Conservation (phyloP, 2,329 filamentous ascomycete genomes). For the Trichoderma sp. region DNA sequence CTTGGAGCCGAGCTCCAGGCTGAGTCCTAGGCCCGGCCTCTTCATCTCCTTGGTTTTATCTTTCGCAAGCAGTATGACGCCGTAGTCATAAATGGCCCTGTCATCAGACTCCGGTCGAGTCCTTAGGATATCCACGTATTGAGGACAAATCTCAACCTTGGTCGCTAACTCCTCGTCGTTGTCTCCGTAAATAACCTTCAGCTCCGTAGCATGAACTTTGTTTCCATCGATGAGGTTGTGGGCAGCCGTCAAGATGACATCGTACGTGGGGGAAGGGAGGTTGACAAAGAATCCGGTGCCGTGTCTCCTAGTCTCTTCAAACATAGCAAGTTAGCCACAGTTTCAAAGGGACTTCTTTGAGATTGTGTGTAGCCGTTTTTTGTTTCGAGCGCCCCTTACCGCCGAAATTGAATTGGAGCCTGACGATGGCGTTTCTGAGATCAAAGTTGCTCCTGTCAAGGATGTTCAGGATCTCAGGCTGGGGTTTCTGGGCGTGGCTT, state of each 20-base stretch:
- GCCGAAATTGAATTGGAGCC: conserved; percentile 12
- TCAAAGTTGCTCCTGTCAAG: not conserved
- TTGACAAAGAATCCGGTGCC: conserved; percentile 25
- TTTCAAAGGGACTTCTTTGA: too few relatives aligned
- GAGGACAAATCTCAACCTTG: conserved; percentile 4
- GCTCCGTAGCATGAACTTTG: not conserved
- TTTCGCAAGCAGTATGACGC: conserved; percentile 1
- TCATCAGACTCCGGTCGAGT: not conserved
- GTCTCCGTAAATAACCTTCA: not conserved
- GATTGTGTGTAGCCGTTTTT: too few relatives aligned
- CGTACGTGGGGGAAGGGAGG: not conserved
- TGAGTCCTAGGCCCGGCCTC: conserved; percentile 15
- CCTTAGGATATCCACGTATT: not conserved
- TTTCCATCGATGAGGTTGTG: conserved; percentile 17
- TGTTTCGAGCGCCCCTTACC: too few relatives aligned
- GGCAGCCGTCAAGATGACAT: conserved; percentile 17
- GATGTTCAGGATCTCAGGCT: not conserved
- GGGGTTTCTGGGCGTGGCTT: not conserved
- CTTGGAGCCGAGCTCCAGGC: not conserved
- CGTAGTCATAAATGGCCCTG: conserved; percentile 9
- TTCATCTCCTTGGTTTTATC: not conserved
- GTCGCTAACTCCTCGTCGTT: not conserved
- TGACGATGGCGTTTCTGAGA: conserved; percentile 4
- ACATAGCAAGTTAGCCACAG: not conserved
- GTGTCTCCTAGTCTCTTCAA: not conserved